Conservation (phyloP, 352 stramenopile genomes). For the Phytopythium oedochilum region DNA sequence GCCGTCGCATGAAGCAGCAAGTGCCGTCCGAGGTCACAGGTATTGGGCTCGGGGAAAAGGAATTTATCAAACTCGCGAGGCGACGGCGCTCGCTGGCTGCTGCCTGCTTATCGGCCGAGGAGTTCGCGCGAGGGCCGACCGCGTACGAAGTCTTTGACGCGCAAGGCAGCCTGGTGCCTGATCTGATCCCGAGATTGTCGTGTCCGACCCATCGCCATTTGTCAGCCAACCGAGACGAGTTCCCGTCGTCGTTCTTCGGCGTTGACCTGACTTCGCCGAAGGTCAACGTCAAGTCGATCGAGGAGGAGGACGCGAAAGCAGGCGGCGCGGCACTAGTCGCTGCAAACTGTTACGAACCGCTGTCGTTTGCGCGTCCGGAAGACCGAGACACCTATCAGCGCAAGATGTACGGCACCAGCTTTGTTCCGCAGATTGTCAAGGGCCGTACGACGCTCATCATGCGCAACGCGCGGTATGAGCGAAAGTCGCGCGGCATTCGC, state of each 20-base stretch:
- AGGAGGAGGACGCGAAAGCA: conserved; percentile 3
- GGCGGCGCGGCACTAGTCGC: neutral
- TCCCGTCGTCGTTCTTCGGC: conserved; percentile 28
- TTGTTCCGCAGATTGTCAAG: conserved; percentile 41
- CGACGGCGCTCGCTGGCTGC: neutral
- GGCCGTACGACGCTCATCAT: conserved; percentile 36
- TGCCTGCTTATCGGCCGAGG: neutral
- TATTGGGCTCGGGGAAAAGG: neutral
- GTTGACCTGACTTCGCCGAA: conserved; percentile 17
- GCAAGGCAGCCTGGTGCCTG: conserved; percentile 15
- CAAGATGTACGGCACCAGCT: conserved; percentile 50
- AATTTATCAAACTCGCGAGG: neutral
- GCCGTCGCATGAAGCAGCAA: conserved; percentile 5
- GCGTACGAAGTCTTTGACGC: conserved; percentile 28
- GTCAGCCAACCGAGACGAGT: conserved; percentile 12
- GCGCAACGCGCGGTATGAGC: conserved; percentile 42
- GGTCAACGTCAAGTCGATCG: conserved; percentile 6
- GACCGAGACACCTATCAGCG: conserved; percentile 43
- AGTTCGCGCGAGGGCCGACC: conserved; percentile 1
- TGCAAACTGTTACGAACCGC: conserved; percentile 32
- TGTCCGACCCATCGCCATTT: conserved; percentile 28
- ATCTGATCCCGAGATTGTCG: conserved; percentile 23
- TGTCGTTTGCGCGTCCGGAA: conserved; percentile 28
- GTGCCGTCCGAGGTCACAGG: neutral
- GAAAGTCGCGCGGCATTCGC: conserved; percentile 50